These are phyloP conservation scores for Talaromyces trachyspermus DNA, from an alignment of 495 filamentous ascomycete genomes.

Conservation along the genomic window DNA sequence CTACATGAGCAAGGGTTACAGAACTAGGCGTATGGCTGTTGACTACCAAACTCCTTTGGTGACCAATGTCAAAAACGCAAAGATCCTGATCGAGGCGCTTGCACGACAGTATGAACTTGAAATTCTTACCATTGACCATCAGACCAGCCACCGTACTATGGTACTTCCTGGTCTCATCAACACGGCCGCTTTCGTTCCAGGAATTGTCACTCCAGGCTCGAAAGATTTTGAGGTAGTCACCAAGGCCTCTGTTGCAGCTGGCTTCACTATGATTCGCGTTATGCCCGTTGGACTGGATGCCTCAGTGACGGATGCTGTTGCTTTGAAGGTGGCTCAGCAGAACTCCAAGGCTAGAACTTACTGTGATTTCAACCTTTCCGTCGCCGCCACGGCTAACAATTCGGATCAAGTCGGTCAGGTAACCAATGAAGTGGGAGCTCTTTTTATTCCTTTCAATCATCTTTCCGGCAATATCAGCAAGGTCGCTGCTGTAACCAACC, in stretches of 20 bases:
- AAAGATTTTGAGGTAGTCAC: conserved; percentile 64
- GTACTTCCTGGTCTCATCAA: conserved; percentile 72
- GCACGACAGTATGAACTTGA: conserved; percentile 78
- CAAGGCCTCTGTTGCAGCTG: conserved; percentile 66
- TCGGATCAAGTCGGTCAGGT: conserved; percentile 67
- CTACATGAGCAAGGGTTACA: conserved; percentile 97
- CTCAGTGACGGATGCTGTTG: conserved; percentile 64
- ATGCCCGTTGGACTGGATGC: conserved; percentile 70
- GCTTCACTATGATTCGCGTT: conserved; percentile 78
- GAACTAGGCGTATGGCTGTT: conserved; percentile 92
- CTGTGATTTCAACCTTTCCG: conserved; percentile 84
- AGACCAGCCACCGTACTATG: conserved; percentile 76
- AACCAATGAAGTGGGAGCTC: conserved; percentile 67
- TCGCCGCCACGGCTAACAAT: conserved; percentile 71
- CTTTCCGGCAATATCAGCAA: conserved; percentile 81
- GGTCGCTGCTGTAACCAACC: conserved; percentile 71
- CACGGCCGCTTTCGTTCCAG: conserved; percentile 73
- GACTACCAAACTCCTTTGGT: conserved; percentile 97
- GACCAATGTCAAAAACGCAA: conserved; percentile 98
- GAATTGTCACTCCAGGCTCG: conserved; percentile 54
- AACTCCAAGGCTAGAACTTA: conserved; percentile 59
- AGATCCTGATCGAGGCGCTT: conserved; percentile 91
- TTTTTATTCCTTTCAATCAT: conserved; percentile 87
- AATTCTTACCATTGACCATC: conserved; percentile 75
- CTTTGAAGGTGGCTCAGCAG: conserved; percentile 67